phyloP scores from a whole-genome alignment of 352 stramenopile species.

The Globisporangium echinulatum region DNA sequence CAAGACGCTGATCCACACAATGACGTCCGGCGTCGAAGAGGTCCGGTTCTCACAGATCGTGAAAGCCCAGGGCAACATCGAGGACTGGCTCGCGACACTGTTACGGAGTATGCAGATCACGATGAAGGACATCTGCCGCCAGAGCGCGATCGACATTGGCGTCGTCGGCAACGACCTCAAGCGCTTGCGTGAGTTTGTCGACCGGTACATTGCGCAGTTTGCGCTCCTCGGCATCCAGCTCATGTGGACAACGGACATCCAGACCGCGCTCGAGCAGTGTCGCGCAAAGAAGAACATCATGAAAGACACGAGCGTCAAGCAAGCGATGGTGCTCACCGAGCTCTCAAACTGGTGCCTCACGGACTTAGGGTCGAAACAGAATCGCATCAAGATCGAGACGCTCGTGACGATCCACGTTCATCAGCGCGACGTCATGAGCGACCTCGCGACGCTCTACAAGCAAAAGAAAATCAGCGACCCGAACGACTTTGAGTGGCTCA shows the following conservation, averaged over 20 bases:
- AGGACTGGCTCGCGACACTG: constrained; percentile 97
- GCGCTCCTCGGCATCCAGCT: constrained; percentile 94
- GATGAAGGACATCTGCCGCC: constrained; percentile 96
- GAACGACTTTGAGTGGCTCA: constrained; percentile 99
- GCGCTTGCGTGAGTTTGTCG: constrained; percentile 91
- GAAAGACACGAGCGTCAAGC: constrained; percentile 95
- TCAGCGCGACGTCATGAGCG: constrained; percentile 95
- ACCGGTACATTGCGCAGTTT: constrained; percentile 94
- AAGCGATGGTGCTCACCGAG: constrained; percentile 91
- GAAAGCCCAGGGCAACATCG: constrained; percentile 97
- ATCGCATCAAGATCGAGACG: constrained; percentile 97
- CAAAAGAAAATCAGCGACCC: constrained; percentile 95
- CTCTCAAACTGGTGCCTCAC: constrained; percentile 96
- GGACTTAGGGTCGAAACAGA: constrained; percentile 94
- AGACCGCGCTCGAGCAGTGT: constrained; percentile 93
- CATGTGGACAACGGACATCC: constrained; percentile 95
- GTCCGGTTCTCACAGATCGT: constrained; percentile 94
- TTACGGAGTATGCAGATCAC: constrained; percentile 93
- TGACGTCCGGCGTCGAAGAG: constrained; percentile 93
- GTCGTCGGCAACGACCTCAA: constrained; percentile 91
- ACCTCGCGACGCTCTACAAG: constrained; percentile 91
- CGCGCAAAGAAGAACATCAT: constrained; percentile 96
- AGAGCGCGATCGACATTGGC: constrained; percentile 90
- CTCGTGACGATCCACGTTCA: constrained; percentile 98
- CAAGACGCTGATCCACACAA: constrained; percentile 93